Percentiles rank a stretch among this genome's conserved stretches.
Evolutionary conservation across 1,139 yeast species (phyloP).

Genomic region (Geotrichum reessii): DNA sequence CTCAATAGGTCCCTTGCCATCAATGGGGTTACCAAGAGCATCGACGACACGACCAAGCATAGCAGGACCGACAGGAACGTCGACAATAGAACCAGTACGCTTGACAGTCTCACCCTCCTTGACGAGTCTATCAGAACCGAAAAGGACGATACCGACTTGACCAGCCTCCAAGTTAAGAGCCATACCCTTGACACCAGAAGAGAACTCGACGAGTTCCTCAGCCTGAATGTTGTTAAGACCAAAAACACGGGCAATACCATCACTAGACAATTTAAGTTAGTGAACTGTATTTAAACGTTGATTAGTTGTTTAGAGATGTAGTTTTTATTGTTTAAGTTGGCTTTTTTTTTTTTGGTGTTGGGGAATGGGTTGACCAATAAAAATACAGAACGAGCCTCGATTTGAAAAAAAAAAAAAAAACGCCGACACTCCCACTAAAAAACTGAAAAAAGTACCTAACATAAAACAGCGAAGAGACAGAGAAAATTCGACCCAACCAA

Average conservation of each 20-base stretch:
- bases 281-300: background rate
- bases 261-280: slow-evolving; percentile 43
- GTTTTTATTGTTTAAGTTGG: background rate
- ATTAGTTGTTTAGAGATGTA: background rate
- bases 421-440: background rate
- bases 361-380: slow-evolving; percentile 4
- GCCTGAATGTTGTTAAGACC: slow-evolving; percentile 99
- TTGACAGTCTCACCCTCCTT: slow-evolving; percentile 99
- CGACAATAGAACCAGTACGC: slow-evolving; percentile 99
- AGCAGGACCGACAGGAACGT: slow-evolving; percentile 98
- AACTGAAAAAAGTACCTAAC: background rate
- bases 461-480: background rate
- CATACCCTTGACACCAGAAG: slow-evolving; percentile 99
- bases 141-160: slow-evolving; percentile 99
- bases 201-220: slow-evolving; percentile 98
- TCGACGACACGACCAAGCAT: slow-evolving; percentile 99
- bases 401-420: background rate
- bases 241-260: slow-evolving; percentile 99
- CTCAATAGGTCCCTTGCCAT: slow-evolving; percentile 98
- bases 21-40: slow-evolving; percentile 98
- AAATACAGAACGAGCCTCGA: background rate
- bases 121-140: slow-evolving; percentile 98
- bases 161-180: slow-evolving; percentile 99
- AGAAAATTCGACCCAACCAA: background rate
- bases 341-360: background rate